These are phyloP conservation scores for Coccomyxa sp. DNA, from an alignment of 139 green algal species.

Conservation along the genomic window DNA sequence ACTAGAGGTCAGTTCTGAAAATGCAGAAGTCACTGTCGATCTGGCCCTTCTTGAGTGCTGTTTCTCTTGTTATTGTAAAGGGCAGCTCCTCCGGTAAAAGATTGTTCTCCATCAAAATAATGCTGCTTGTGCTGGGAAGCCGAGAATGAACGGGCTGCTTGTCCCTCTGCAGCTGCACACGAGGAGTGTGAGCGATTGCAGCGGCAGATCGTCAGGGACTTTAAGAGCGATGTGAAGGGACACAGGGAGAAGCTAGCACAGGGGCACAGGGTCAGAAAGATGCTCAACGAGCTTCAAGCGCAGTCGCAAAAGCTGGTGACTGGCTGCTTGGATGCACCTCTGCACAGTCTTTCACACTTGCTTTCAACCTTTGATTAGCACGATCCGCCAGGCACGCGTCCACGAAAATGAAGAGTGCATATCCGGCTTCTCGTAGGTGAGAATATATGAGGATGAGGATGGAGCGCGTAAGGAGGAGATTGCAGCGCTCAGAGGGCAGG, in stretches of 20 bases:
- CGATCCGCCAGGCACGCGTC: neutral
- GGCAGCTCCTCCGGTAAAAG: too few relatives aligned
- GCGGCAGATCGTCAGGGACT: constrained; percentile 75
- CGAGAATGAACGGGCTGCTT: neutral
- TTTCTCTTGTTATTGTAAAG: too few relatives aligned
- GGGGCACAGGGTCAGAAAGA: constrained; percentile 72
- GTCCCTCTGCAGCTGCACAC: constrained; percentile 53
- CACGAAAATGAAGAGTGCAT: neutral
- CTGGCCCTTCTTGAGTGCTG: too few relatives aligned
- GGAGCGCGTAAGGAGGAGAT: constrained; percentile 84
- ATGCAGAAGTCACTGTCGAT: too few relatives aligned
- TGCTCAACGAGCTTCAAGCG: constrained; percentile 78
- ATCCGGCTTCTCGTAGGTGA: constrained; percentile 35
- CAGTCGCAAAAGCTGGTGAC: constrained; percentile 68
- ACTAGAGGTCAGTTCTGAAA: too few relatives aligned
- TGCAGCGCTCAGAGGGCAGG: constrained; percentile 60
- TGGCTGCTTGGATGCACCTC: constrained; percentile 13
- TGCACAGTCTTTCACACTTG: neutral
- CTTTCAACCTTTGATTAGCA: neutral
- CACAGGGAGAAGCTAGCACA: constrained; percentile 77
- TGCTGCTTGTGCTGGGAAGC: too few relatives aligned
- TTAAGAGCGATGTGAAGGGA: constrained; percentile 66
- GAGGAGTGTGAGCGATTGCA: constrained; percentile 93
- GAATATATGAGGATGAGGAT: constrained; percentile 88
- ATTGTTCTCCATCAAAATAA: too few relatives aligned